These are phyloP conservation scores for Populus simonii DNA, from an alignment of 345 rosid genomes.

Conservation along the genomic window DNA sequence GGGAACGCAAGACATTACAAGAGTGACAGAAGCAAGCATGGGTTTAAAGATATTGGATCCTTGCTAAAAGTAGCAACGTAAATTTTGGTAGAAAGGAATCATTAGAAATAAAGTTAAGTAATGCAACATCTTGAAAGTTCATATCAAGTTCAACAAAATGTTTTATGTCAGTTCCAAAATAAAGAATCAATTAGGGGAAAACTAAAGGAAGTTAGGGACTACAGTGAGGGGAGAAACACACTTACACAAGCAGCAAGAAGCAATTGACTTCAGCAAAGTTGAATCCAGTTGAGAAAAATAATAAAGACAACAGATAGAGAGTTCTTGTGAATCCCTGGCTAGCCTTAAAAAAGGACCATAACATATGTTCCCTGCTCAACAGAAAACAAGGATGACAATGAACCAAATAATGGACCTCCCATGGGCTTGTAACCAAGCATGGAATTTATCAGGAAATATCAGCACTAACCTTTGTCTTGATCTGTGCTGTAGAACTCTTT, in stretches of 20 bases:
- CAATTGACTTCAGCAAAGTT: constrained; percentile 53
- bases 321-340: constrained; percentile 59
- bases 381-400: constrained; percentile 6
- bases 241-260: constrained; percentile 70
- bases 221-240: background rate
- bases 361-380: constrained; percentile 43
- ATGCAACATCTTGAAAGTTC: background rate
- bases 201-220: background rate
- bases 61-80: background rate
- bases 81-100: background rate
- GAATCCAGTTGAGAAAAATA: constrained; percentile 57
- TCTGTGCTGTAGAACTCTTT: constrained; percentile 50
- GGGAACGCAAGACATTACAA: background rate
- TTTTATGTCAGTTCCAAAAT: background rate
- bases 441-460: constrained; percentile 1
- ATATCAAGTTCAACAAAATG: background rate
- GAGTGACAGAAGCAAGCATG: background rate
- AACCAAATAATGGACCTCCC: background rate
- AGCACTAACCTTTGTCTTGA: constrained; percentile 47
- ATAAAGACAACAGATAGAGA: constrained; percentile 58
- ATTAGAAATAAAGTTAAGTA: background rate
- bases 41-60: background rate
- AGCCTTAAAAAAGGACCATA: constrained; percentile 78
- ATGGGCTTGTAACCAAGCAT: constrained; percentile 7
- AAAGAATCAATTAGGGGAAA: background rate